phyloP scores from a whole-genome alignment of 495 filamentous ascomycete genomes.

The Aspergillus mulundensis region DNA sequence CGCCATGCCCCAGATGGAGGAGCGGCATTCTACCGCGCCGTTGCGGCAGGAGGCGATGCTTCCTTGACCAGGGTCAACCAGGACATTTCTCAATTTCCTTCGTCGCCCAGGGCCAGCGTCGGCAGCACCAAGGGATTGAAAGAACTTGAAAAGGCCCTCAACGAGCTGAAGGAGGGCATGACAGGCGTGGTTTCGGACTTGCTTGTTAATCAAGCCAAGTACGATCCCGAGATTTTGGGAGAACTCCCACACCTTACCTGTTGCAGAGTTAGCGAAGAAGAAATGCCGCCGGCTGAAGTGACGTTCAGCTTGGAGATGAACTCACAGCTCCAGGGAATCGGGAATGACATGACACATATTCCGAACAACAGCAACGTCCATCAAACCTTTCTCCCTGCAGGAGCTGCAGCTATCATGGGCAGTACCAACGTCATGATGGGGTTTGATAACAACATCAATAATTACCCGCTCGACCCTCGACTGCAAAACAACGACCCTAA shows the following conservation, averaged over 20 bases:
- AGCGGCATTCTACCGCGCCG: constrained; percentile 27
- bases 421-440: background rate
- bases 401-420: background rate
- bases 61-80: constrained; percentile 20
- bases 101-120: constrained; percentile 11
- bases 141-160: constrained; percentile 40
- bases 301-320: background rate
- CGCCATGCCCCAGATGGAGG: constrained; percentile 28
- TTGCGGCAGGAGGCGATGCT: constrained; percentile 15
- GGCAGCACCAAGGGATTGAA: constrained; percentile 23
- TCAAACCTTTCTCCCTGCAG: background rate
- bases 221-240: constrained; percentile 15
- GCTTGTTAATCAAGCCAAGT: constrained; percentile 18
- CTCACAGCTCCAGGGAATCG: background rate
- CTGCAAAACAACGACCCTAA: background rate
- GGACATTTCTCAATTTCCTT: constrained; percentile 14
- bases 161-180: constrained; percentile 35
- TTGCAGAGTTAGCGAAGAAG: constrained; percentile 23
- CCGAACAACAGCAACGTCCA: background rate
- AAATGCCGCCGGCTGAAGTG: constrained; percentile 25
- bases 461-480: background rate
- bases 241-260: constrained; percentile 35
- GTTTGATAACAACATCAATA: background rate
- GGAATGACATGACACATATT: background rate
- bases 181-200: constrained; percentile 20